Evolutionary conservation across 352 stramenopile genomes (phyloP), one percentile per base, ranked within the genome.

Genomic region (Phytophthora hybrid): DNA sequence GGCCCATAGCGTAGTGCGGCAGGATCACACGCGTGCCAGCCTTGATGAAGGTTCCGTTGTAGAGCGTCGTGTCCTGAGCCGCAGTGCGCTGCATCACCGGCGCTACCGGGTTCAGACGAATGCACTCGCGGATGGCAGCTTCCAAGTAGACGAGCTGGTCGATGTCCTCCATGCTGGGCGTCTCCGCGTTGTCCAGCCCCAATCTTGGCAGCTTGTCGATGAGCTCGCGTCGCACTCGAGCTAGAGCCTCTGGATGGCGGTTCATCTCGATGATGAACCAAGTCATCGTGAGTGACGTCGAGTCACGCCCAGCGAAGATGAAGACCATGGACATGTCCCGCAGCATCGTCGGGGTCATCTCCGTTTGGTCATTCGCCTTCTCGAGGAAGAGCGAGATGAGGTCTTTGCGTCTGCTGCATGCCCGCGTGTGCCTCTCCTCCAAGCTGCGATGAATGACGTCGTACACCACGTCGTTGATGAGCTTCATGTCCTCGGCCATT

Each of bases 251-350:
- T 2, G 85, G 88, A 62, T 97, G 77, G 5, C 80, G 78, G 34
- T 83, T 88, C 56, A 97, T 73, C 74, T 94, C 86, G 46, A 94
- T 81, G 26, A 97, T 57, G 41, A 92, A 84, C 90, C 91, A 97
- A 5, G 77, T 70, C 53, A 97, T 77, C 9, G 76, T 89, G 57
- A 89, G 78, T 1, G 89, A 81, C 0, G 90, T 97, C 9, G 91
- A 94, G 63, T 93, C 90, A 0, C 87, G 71, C 1, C 89, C 89
- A 47, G 89, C 90, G n/a, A 91, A 77, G 37, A 97, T 73, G 53
- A 97, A 95, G 66, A 82, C 92, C 46, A 97, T 77, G 19, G 88
- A 74, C 69, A 94, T 87, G 51, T 95, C 84, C 9, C 82, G 81
- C 41, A 96, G 77, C 44, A 78, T 75, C 32, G 18, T 76, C 21